Percentiles rank a stretch among this genome's conserved stretches.
phyloP scores from a whole-genome alignment of 176 grass and related monocot genomes.

The Oryza glumipatula region DNA sequence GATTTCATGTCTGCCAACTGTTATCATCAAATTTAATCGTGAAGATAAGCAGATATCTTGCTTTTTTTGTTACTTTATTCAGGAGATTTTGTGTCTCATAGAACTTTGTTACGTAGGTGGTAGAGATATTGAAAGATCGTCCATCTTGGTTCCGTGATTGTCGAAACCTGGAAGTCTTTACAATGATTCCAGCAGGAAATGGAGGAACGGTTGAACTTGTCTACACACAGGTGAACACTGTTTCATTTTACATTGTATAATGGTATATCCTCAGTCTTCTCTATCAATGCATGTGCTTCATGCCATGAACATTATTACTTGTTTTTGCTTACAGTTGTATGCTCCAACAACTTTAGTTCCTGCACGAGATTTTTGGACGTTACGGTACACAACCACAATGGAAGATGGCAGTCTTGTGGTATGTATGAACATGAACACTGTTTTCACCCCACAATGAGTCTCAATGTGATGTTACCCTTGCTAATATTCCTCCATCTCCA shows the following conservation, averaged over 20 bases:
- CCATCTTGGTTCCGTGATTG: conserved; percentile 94
- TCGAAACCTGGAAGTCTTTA: conserved; percentile 86
- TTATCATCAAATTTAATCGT: not conserved
- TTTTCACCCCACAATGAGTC: not conserved
- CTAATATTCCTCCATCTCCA: conserved; percentile 38
- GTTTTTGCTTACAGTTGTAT: conserved; percentile 65
- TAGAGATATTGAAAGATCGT: conserved; percentile 91
- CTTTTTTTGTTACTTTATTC: not conserved
- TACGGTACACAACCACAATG: conserved; percentile 81
- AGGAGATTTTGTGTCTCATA: conserved; percentile 27
- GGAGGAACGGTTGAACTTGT: conserved; percentile 93
- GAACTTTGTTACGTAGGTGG: conserved; percentile 60
- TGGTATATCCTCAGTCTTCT: conserved; percentile 20
- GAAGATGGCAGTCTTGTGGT: conserved; percentile 99
- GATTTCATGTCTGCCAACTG: not conserved
- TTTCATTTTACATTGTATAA: not conserved
- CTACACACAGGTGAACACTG: conserved; percentile 76
- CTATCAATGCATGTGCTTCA: not conserved
- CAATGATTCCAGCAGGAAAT: conserved; percentile 86
- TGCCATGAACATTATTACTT: conserved; percentile 6
- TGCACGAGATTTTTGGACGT: conserved; percentile 96
- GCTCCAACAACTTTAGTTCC: conserved; percentile 97
- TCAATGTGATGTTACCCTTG: not conserved
- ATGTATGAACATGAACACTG: conserved; percentile 42
- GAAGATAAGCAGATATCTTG: not conserved